Evolutionary conservation across 2,329 filamentous ascomycete genomes (phyloP), one percentile per base, ranked within the genome.

Genomic region (Phialemonium atrogriseum): DNA sequence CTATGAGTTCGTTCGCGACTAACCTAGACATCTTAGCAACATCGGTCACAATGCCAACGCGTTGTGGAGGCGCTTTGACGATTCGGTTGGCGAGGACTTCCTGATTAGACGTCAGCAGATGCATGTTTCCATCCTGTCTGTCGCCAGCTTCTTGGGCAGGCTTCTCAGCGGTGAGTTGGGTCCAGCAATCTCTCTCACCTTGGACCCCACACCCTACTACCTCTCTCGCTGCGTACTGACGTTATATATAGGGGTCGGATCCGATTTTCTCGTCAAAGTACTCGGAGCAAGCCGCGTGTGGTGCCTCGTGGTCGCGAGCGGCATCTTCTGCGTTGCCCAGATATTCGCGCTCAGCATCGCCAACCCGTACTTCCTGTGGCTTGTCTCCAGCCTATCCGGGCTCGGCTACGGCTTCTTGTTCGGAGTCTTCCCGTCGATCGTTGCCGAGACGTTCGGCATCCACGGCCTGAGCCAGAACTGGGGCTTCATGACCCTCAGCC

Each of bases 391-490:
- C 1, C 69, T 94, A 14, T 94, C 84, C 0, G 91, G 91, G 0
- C 64, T 96, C 1, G 88, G 79, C 2, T 98, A 98, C 54, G 91
- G 91, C 3, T 85, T 94, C 42, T 68, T 96, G 1, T 96, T 96
- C 44, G 91, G 91, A 20, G 88, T 94, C 13, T 94, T 84, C 55
- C 91, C 91, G 1, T 88, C 87, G 10, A 77, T 96, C 12, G 74
- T 84, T 8, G 86, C 88, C 6, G 88, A 96, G 52, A 80, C 82
- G 0, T 98, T 98, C 53, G 91, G 91, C 7, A 82, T 95, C 16
- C 73, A 80, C 38, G 89, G 88, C 2, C 67, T 98, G 27, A 87
- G 82, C 34, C 85, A 94, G 51, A 98, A 96, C 50, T 98, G 91
- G 89, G 91, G 91, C 10, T 81, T 83, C 46, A 93, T 98, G 78